Evolutionary conservation across 1,139 yeast species (phyloP).

Genomic region (Magnusiomyces fungicola): DNA sequence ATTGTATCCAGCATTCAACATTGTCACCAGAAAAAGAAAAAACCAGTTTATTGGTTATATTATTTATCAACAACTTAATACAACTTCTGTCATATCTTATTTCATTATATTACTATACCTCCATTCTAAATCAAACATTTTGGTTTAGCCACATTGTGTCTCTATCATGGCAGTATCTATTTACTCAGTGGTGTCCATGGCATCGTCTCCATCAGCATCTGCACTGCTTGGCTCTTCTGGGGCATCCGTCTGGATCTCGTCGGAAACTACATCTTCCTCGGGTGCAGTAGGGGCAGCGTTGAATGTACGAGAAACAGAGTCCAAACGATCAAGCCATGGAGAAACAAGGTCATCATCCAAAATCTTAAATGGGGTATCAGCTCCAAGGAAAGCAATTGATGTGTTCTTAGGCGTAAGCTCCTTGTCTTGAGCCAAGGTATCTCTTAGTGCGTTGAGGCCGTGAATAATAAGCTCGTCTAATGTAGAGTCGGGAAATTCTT

Average conservation of each 20-base stretch:
- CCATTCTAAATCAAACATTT: too few species aligned
- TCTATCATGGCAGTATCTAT: too few species aligned
- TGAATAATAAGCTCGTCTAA: slow-evolving; percentile 74
- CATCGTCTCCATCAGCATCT: slow-evolving; percentile 9
- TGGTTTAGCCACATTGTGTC: too few species aligned
- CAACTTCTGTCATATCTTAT: too few species aligned
- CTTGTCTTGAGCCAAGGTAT: slow-evolving; percentile 89
- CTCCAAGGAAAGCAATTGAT: slow-evolving; percentile 85
- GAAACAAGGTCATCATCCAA: slow-evolving; percentile 85
- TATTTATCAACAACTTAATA: too few species aligned
- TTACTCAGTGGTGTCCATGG: slow-evolving; percentile 24
- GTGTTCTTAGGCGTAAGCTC: slow-evolving; percentile 81
- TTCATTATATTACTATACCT: too few species aligned
- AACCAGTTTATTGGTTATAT: too few species aligned
- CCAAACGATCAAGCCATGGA: slow-evolving; percentile 63
- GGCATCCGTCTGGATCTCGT: slow-evolving; percentile 12
- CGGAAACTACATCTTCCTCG: slow-evolving; percentile 21
- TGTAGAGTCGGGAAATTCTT: slow-evolving; percentile 52
- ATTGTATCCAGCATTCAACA: too few species aligned
- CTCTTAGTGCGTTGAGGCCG: slow-evolving; percentile 88
- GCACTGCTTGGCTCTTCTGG: slow-evolving; percentile 13
- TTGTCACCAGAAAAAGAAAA: too few species aligned
- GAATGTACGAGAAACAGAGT: slow-evolving; percentile 40
- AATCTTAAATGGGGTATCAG: slow-evolving; percentile 61
- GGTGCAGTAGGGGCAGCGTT: slow-evolving; percentile 20